Evolutionary conservation across 495 filamentous ascomycete species (phyloP), one percentile per base, ranked within the genome.

Genomic region (Niebla homalea): DNA sequence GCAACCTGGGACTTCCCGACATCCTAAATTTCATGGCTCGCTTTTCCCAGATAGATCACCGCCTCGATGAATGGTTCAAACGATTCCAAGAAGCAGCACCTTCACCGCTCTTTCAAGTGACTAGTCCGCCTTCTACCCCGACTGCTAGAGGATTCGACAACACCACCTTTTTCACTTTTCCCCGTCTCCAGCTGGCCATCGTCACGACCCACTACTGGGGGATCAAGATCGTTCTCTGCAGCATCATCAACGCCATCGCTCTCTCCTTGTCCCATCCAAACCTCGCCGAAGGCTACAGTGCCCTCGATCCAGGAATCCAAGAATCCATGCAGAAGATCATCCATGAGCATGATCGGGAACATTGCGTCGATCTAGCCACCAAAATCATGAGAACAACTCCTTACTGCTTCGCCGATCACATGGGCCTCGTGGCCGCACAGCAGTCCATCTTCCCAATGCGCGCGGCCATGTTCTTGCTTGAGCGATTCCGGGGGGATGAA

Each of bases 321-420:
- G 7, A 45, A 19, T 36, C 45, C 12, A n/a, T 22, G 8, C 29
- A 42, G 4, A 12, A 15, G 5, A 21, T 57, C 5, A 22, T 53
- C 4, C 29, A 29, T 4, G 22, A 40, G 1, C 25, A 57, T 19
- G 26, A 46, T 23, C 36, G 16, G 0, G 4, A 39, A 5, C 29
- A 39, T 21, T 36, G 45, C 5, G 35, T 57, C 35, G 50, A 53
- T 18, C 50, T 52, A 11, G 49, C 54, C 10, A 57, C 41, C 2
- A 53, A 53, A 0, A 53, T 57, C 21, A 40, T 57, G 38, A 43
- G 54, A 16, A 46, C 50, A n/a, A 57, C 52, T 45, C 36, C 50
- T 1, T 57, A 53, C 23, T 41, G 43, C 35, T 15, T 57, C 4
- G 40, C 48, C 2, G 54, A 57, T 5, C 22, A 36, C 12, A 57